A percentile compares a stretch with the other conserved stretches of the same genome.
Evolutionary conservation across 1,284 basidiomycete species (phyloP).

Genomic region (Paramarasmius palmivorus): DNA sequence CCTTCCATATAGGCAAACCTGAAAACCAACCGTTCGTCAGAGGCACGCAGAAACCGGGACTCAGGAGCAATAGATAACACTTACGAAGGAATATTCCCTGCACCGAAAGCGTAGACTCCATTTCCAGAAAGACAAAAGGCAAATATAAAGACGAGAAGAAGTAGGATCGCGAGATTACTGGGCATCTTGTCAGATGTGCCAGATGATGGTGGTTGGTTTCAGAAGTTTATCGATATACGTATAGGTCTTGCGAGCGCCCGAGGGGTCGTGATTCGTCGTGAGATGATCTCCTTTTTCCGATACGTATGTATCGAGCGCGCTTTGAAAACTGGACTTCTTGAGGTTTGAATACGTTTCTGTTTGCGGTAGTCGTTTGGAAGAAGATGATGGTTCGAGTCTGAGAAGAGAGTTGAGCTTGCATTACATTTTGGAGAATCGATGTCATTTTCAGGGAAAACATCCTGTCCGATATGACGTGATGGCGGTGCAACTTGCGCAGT

Average conservation of each 20-base stretch:
- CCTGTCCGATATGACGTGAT: too few relatives aligned
- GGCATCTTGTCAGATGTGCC: slow-evolving; percentile 1
- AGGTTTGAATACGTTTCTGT: too few relatives aligned
- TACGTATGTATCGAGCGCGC: too few relatives aligned
- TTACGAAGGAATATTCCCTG: slow-evolving; percentile 75
- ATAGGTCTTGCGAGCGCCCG: background rate
- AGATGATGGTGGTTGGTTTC: background rate
- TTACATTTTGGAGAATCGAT: too few relatives aligned
- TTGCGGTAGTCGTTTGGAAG: background rate
- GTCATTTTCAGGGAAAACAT: too few relatives aligned
- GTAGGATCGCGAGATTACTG: slow-evolving; percentile 31
- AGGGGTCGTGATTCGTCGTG: background rate
- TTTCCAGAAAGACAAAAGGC: slow-evolving; percentile 56
- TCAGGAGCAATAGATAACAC: slow-evolving; percentile 20
- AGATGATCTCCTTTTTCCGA: too few relatives aligned
- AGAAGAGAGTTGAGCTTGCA: background rate
- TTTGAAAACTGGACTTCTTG: too few relatives aligned
- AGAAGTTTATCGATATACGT: background rate
- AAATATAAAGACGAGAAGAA: slow-evolving; percentile 43
- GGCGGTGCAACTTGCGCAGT: too few relatives aligned
- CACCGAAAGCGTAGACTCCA: slow-evolving; percentile 72
- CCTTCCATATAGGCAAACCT: slow-evolving; percentile 78
- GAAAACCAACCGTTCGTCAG: too few relatives aligned
- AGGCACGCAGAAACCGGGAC: background rate
- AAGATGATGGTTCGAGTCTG: slow-evolving; percentile 1